Evolutionary conservation across 192 early-diverging fungal genomes (phyloP).

Genomic region (Mortierella alpina): DNA sequence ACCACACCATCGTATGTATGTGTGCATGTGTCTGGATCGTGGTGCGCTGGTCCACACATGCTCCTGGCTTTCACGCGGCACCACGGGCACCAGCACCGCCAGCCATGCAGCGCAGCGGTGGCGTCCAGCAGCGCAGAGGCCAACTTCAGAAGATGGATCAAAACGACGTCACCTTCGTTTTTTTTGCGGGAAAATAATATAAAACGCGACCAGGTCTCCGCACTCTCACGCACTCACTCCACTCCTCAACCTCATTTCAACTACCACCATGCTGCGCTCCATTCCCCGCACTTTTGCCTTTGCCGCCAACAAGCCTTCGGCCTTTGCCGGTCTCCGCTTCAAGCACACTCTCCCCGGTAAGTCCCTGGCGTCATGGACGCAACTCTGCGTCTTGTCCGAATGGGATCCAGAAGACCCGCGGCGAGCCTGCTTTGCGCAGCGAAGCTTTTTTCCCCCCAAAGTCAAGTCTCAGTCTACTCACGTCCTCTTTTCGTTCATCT

Average conservation of each 20-base stretch:
- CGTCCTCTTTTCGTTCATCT: neutral
- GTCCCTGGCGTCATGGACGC: neutral
- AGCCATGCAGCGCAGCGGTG: no score
- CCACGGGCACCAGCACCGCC: no score
- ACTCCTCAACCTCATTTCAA: neutral
- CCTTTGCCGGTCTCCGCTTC: slow-evolving; percentile 43
- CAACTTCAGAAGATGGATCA: no score
- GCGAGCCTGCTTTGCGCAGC: neutral
- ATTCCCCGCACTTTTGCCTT: slow-evolving; percentile 31
- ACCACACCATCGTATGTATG: no score
- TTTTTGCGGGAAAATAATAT: no score
- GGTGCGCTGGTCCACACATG: no score
- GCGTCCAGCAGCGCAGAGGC: no score
- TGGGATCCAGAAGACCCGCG: neutral
- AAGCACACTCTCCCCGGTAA: slow-evolving; percentile 54
- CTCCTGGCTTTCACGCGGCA: no score
- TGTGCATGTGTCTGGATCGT: no score
- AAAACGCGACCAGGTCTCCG: no score
- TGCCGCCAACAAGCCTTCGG: slow-evolving; percentile 39
- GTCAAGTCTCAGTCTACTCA: neutral
- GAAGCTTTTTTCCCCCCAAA: neutral
- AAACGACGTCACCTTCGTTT: no score
- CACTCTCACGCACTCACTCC: neutral
- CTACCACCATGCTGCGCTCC: slow-evolving; percentile 39
- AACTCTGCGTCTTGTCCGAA: neutral